Evolutionary conservation across 768 basidiomycete species (phyloP).

Genomic region (Tricholoma sp.): DNA sequence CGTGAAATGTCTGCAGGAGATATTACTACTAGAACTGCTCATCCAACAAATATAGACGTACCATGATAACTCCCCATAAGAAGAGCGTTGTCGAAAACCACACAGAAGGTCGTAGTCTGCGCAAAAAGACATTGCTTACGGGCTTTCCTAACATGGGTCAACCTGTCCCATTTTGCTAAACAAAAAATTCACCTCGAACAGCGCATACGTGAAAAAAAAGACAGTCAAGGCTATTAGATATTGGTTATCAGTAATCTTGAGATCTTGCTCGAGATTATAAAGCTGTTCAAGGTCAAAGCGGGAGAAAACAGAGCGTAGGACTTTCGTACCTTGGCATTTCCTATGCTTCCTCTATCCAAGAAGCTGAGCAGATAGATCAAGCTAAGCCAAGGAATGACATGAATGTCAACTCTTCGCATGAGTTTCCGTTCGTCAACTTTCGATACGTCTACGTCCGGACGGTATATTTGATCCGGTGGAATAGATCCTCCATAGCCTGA

Average conservation of each 20-base stretch:
- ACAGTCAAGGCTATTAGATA: slow-evolving; percentile 66
- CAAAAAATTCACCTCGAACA: slow-evolving; percentile 51
- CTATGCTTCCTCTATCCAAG: slow-evolving; percentile 61
- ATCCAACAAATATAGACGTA: slow-evolving; percentile 13
- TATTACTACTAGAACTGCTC: neutral
- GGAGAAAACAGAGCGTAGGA: neutral
- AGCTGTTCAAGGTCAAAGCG: slow-evolving; percentile 32
- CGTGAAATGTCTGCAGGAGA: slow-evolving; percentile 50
- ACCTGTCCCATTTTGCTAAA: neutral
- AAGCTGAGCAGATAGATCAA: slow-evolving; percentile 74
- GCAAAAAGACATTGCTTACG: slow-evolving; percentile 56
- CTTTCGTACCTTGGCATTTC: slow-evolving; percentile 60
- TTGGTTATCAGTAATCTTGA: slow-evolving; percentile 57
- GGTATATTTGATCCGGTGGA: slow-evolving; percentile 31
- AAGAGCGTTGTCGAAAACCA: slow-evolving; percentile 54
- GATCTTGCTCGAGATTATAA: slow-evolving; percentile 51
- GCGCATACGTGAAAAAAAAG: slow-evolving; percentile 72
- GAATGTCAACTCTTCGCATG: slow-evolving; percentile 56
- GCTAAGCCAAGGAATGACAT: slow-evolving; percentile 71
- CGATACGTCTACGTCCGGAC: slow-evolving; percentile 47
- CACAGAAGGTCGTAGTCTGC: slow-evolving; percentile 56
- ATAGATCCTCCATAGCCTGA: slow-evolving; percentile 6
- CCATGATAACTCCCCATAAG: slow-evolving; percentile 46
- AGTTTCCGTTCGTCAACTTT: slow-evolving; percentile 50
- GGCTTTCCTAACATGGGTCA: slow-evolving; percentile 32